phyloP scores from a whole-genome alignment of 768 basidiomycete species.

The Suillus discolor region DNA sequence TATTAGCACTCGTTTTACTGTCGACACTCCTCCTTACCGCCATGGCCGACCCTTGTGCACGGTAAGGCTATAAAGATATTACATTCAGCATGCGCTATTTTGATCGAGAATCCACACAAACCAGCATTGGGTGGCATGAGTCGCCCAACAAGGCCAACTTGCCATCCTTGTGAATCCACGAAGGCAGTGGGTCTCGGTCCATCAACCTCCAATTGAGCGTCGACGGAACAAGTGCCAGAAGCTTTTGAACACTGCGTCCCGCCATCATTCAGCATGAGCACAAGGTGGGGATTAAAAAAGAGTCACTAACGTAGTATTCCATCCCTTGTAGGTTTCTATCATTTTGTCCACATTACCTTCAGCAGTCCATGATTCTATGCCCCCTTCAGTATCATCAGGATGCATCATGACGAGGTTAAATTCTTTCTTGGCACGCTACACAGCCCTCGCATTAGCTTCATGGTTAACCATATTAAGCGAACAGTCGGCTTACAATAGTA shows the following conservation, averaged over 20 bases:
- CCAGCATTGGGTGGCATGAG: constrained; percentile 59
- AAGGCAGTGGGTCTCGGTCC: constrained; percentile 49
- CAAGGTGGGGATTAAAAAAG: background rate
- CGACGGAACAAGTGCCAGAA: constrained; percentile 44
- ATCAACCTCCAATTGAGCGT: constrained; percentile 51
- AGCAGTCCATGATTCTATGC: constrained; percentile 44
- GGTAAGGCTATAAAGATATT: constrained; percentile 43
- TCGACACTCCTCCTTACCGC: constrained; percentile 37
- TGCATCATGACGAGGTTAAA: constrained; percentile 51
- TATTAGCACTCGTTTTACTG: background rate
- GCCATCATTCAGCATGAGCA: constrained; percentile 8
- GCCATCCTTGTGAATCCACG: constrained; percentile 50
- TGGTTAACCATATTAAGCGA: background rate
- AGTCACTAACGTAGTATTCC: constrained; percentile 48
- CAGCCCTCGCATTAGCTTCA: background rate
- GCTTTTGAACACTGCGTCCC: constrained; percentile 42
- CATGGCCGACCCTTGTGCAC: constrained; percentile 59
- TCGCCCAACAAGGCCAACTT: constrained; percentile 53
- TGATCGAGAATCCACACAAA: constrained; percentile 13
- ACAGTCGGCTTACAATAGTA: constrained; percentile 38
- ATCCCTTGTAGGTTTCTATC: constrained; percentile 46
- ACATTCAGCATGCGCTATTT: background rate
- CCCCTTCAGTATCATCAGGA: constrained; percentile 37
- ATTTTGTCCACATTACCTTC: constrained; percentile 48
- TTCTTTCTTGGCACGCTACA: constrained; percentile 38